Conservation (phyloP, 2,329 filamentous ascomycete species). For the Fusarium circinatum region DNA sequence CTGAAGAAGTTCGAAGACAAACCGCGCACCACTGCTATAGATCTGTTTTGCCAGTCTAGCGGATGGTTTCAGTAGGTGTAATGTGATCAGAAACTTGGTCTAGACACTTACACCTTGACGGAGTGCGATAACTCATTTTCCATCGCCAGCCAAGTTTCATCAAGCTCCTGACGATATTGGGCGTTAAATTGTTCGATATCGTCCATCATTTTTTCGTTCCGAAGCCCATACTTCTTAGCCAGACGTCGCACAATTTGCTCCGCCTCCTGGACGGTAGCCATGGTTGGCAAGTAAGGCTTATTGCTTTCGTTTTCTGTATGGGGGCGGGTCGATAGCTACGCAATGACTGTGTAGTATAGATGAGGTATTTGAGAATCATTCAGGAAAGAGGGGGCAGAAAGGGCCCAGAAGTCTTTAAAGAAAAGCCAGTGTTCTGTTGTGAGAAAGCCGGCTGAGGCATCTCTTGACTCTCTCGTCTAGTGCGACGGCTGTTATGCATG, state of each 20-base stretch:
- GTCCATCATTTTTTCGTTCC: background rate
- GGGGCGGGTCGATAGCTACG: background rate
- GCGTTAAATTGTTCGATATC: background rate
- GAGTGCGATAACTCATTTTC: accelerated
- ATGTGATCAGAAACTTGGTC: no score
- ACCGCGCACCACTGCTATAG: background rate
- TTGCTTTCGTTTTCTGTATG: background rate
- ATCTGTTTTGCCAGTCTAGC: background rate
- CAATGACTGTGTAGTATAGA: background rate
- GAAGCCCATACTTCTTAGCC: background rate
- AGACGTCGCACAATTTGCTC: background rate
- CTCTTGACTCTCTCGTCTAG: background rate
- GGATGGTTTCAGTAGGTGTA: background rate
- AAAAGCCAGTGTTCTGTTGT: background rate
- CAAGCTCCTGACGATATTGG: accelerated
- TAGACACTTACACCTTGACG: background rate
- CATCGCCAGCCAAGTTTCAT: background rate
- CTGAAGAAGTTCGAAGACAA: background rate
- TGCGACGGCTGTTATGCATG: background rate
- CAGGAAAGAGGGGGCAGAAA: background rate
- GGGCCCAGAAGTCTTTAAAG: background rate
- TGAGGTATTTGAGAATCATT: background rate
- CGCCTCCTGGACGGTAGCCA: background rate
- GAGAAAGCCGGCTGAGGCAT: background rate
- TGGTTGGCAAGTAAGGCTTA: background rate